Percentiles rank a stretch among this genome's conserved stretches.
Evolutionary conservation across 192 early-diverging fungal species (phyloP).

Genomic region (Gryganskiella cystojenkinii): DNA sequence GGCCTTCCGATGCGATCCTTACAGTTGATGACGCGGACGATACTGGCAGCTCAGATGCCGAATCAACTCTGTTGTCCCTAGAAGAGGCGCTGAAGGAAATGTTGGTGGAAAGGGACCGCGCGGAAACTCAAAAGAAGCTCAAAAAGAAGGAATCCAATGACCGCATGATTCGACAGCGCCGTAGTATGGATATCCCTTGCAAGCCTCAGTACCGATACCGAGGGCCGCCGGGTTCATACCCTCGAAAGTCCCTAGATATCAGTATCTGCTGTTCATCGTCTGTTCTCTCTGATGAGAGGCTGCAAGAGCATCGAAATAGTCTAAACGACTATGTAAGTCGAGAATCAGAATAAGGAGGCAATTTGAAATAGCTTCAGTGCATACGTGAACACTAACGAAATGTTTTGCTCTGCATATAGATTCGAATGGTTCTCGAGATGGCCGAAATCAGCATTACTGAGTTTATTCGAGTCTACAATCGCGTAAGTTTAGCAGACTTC

Average conservation of each 20-base stretch:
- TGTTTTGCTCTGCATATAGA: conserved; percentile 17
- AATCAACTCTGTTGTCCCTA: too few species aligned
- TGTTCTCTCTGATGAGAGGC: background rate
- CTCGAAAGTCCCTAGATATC: too few species aligned
- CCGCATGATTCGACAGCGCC: background rate
- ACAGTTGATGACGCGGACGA: too few species aligned
- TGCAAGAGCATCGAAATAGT: conserved; percentile 1
- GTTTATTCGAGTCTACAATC: conserved; percentile 23
- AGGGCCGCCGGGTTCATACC: too few species aligned
- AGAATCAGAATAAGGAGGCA: too few species aligned
- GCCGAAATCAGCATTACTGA: conserved; percentile 25
- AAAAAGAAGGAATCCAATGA: conserved; percentile 10
- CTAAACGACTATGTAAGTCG: conserved; percentile 28
- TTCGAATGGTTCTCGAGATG: background rate
- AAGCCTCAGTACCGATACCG: conserved; percentile 15
- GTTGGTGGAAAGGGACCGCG: background rate
- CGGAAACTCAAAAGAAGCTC: background rate
- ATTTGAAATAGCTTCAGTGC: too few species aligned
- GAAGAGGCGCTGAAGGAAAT: too few species aligned
- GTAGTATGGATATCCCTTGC: background rate
- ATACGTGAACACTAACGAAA: background rate
- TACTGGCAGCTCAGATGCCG: too few species aligned
- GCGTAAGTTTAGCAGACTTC: conserved; percentile 19
- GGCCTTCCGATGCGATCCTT: too few species aligned
- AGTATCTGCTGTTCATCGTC: too few species aligned